Evolutionary conservation across 1,139 yeast genomes (phyloP), one percentile per base, ranked within the genome.

Genomic region (Geotrichum histeridarum): DNA sequence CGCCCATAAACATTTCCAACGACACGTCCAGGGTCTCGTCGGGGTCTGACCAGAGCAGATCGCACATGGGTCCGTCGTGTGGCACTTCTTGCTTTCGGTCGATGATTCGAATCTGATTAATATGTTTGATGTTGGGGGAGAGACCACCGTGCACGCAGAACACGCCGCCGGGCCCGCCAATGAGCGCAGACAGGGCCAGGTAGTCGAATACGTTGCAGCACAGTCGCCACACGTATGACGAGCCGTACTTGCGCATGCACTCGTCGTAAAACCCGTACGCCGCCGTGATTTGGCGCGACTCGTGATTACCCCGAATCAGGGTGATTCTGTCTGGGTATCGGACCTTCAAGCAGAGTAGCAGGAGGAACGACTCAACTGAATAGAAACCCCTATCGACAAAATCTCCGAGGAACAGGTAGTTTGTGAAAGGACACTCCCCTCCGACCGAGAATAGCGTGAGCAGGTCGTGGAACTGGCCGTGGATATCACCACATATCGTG

Each of bases 61-160:
- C 99, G 73, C 99, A 93, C 96, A 93, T 91, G 42, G 97, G 96
- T 38, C 99, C 99, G 71, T 91, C 98, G 68, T 93, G 98, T 17
- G 99, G 99, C 42, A 93, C 98, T 71, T 93, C 99, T 72, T 93
- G 98, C 60, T 82, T 83, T 64, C 97, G 76, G 69, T 90, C 94
- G 57, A 90, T 82, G 57, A 82, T 80, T 59, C 95, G 75, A 53
- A 93, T 94, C 71, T 89, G 86, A 77, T 88, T 94, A 57, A 93
- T 78, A 36, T 84, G 79, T 61, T 84, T 84, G 59, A 91, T 83
- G 74, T 88, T 88, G 48, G 99, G 99, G 9, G 96, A 86, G 57
- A 93, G 77, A 0, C 99, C 99, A 39, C 99, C 99, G 73, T 93
- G 99, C 50, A 93, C 86, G 71, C 98, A 93, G 70, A 93, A 90